A percentile compares a stretch with the other conserved stretches of the same genome.
phyloP scores from a whole-genome alignment of 2,329 filamentous ascomycete species.

The Pseudogymnoascus destructans region DNA sequence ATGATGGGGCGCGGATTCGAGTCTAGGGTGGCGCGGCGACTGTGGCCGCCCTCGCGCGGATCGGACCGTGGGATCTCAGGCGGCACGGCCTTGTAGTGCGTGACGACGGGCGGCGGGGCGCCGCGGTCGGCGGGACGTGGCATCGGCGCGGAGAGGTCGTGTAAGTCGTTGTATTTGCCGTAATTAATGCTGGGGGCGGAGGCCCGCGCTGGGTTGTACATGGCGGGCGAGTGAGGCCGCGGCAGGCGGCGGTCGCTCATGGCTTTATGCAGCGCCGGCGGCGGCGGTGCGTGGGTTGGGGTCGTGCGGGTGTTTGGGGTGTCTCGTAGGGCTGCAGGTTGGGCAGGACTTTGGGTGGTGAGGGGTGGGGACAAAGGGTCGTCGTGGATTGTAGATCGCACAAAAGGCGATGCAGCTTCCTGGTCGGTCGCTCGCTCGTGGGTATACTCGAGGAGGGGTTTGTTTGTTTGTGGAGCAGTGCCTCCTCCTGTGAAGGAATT shows the following conservation, averaged over 20 bases:
- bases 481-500: background rate
- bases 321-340: conserved; percentile 2
- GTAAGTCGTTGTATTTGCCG: conserved; percentile 40
- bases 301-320: background rate
- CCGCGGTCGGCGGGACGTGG: conserved; percentile 24
- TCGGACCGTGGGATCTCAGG: conserved; percentile 34
- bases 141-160: conserved; percentile 34
- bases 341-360: background rate
- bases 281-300: background rate
- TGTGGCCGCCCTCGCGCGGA: conserved; percentile 36
- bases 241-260: conserved; percentile 36
- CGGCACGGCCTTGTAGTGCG: conserved; percentile 43
- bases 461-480: background rate
- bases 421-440: background rate
- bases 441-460: background rate
- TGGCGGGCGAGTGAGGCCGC: conserved; percentile 33
- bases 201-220: conserved; percentile 38
- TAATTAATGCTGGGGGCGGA: conserved; percentile 41
- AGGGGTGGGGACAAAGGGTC: background rate
- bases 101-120: conserved; percentile 33
- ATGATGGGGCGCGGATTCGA: conserved; percentile 38
- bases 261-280: background rate
- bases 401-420: background rate
- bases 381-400: background rate
- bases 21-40: conserved; percentile 38